These are phyloP conservation scores for Artemisia annua DNA, from an alignment of 129 eudicot species.

Conservation along the genomic window DNA sequence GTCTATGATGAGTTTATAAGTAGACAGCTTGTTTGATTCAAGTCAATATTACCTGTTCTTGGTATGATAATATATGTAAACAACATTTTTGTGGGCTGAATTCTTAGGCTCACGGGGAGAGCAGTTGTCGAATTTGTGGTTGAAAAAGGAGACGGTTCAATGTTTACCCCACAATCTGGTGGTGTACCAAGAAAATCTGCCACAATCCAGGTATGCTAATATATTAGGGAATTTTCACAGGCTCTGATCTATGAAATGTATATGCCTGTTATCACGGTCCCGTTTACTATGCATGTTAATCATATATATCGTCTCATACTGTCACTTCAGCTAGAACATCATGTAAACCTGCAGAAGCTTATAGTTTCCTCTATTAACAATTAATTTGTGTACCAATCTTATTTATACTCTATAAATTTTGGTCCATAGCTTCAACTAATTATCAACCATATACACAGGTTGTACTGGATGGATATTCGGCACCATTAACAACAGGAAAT, in stretches of 20 bases:
- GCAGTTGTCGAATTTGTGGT: slow-evolving; percentile 81
- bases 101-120: slow-evolving; percentile 81
- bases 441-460: slow-evolving; percentile 48
- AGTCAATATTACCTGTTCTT: too few species aligned
- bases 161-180: slow-evolving; percentile 83
- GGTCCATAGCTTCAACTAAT: neutral
- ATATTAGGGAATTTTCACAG: neutral
- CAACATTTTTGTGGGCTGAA: neutral
- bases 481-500: slow-evolving; percentile 95
- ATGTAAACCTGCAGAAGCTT: too few species aligned
- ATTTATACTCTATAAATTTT: neutral
- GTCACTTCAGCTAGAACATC: too few species aligned
- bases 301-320: too few species aligned
- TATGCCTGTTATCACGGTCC: too few species aligned
- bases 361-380: neutral
- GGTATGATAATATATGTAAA: too few species aligned
- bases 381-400: neutral
- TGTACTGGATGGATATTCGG: slow-evolving; percentile 95
- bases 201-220: slow-evolving; percentile 53
- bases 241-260: too few species aligned
- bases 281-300: too few species aligned
- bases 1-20: too few species aligned
- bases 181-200: slow-evolving; percentile 76
- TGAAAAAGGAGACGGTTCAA: slow-evolving; percentile 90
- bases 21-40: too few species aligned